Percentiles rank a stretch among this genome's conserved stretches.
Conservation (phyloP, 78 protist species). For the Polysphondylium violaceum region DNA sequence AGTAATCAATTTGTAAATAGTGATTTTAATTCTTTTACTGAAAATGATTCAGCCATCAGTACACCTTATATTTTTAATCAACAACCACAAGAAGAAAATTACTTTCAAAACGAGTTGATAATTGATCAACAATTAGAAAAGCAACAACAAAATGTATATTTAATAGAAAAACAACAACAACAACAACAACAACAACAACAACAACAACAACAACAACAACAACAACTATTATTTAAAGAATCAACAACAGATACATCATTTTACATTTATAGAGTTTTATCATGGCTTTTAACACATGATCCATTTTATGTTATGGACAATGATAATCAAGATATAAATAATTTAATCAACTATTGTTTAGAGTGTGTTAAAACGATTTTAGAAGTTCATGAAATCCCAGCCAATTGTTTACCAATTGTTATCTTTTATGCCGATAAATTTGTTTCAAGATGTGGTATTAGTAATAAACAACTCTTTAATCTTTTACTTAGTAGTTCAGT, state of each 20-base stretch:
- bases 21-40: not conserved
- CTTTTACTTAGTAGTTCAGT: slow-evolving; percentile 24
- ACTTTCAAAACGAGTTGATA: too few relatives aligned
- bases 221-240: not conserved
- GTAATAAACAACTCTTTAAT: slow-evolving; percentile 56
- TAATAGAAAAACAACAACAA: not conserved
- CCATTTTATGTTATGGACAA: slow-evolving; percentile 13
- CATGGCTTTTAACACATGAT: slow-evolving; percentile 53
- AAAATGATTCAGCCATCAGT: too few relatives aligned
- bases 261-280: slow-evolving; percentile 36
- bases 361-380: slow-evolving; percentile 20
- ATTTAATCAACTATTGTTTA: slow-evolving; percentile 1
- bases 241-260: not conserved
- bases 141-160: not conserved
- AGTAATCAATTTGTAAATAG: too few relatives aligned
- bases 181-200: slow-evolving; percentile 17
- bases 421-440: slow-evolving; percentile 53
- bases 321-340: slow-evolving; percentile 3
- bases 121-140: slow-evolving; percentile 10
- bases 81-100: too few relatives aligned
- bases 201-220: slow-evolving; percentile 13
- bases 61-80: too few relatives aligned
- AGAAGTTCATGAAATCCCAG: slow-evolving; percentile 31
- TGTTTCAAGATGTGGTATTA: slow-evolving; percentile 61
- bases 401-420: slow-evolving; percentile 34